Evolutionary conservation across 140 eudicot species (phyloP).

Genomic region (Erigeron philadelphicus): DNA sequence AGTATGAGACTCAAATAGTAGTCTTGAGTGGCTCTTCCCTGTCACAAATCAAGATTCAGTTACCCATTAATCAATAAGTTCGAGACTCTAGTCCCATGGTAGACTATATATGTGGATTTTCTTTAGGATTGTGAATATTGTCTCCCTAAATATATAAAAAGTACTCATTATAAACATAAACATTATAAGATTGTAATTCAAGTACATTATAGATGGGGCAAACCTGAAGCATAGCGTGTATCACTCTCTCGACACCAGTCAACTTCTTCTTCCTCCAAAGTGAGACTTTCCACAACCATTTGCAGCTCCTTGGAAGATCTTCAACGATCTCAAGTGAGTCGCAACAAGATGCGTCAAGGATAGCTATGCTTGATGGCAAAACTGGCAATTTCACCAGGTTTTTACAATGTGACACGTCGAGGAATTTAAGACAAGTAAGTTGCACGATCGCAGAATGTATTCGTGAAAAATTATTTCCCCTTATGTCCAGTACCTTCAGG

Average conservation of each 20-base stretch:
- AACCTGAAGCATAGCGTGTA: slow-evolving; percentile 8
- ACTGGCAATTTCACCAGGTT: slow-evolving; percentile 10
- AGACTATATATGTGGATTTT: no score
- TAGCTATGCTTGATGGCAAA: slow-evolving; percentile 12
- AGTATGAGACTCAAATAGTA: neutral
- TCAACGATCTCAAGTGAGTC: neutral
- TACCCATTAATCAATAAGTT: neutral
- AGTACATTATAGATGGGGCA: neutral
- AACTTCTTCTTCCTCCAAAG: neutral
- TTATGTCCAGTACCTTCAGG: slow-evolving; percentile 13
- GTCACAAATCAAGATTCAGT: neutral
- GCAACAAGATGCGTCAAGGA: neutral
- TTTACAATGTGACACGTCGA: neutral
- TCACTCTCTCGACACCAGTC: neutral
- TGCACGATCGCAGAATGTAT: neutral
- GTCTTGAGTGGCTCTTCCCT: neutral
- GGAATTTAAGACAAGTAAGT: neutral
- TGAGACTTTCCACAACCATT: slow-evolving; percentile 1
- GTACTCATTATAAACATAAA: no score
- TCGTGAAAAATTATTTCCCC: slow-evolving; percentile 12
- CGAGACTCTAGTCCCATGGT: no score
- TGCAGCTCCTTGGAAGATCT: neutral
- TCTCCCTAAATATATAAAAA: no score
- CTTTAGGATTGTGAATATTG: no score
- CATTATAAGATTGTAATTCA: neutral